A percentile compares a stretch with the other conserved stretches of the same genome.
Conservation (phyloP, 345 rosid genomes). For the Salix arbutifolia region DNA sequence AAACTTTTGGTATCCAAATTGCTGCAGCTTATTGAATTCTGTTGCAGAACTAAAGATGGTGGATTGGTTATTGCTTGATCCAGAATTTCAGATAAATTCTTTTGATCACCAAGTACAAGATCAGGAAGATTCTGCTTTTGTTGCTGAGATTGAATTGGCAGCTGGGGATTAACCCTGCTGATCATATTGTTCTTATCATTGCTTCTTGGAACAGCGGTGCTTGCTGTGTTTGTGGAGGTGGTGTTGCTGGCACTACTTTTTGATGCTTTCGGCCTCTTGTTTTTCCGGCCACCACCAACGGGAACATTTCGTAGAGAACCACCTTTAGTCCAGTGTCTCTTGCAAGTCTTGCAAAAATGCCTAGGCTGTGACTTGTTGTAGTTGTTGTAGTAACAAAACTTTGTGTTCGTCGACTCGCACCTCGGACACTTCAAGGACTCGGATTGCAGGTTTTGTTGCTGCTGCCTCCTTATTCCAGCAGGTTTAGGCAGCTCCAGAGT, state of each 20-base stretch:
- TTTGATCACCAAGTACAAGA: conserved; percentile 25
- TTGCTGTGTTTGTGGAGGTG: neutral
- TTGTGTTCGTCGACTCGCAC: conserved; percentile 83
- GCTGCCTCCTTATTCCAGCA: conserved; percentile 23
- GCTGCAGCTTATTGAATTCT: conserved; percentile 18
- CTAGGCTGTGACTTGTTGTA: conserved; percentile 88
- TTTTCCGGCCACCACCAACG: conserved; percentile 82
- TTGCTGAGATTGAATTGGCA: conserved; percentile 21
- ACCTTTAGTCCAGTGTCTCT: conserved; percentile 95
- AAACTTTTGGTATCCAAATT: conserved; percentile 13
- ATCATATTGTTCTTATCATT: neutral
- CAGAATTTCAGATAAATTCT: conserved; percentile 16
- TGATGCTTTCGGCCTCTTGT: conserved; percentile 48
- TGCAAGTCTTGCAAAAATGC: conserved; percentile 84
- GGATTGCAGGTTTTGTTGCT: conserved; percentile 27
- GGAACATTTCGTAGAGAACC: conserved; percentile 87
- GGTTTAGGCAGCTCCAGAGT: conserved; percentile 33
- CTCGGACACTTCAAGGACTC: conserved; percentile 82
- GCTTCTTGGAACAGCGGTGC: neutral
- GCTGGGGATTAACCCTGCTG: conserved; percentile 15
- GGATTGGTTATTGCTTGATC: conserved; percentile 22
- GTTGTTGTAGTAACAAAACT: conserved; percentile 92
- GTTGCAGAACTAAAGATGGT: conserved; percentile 21
- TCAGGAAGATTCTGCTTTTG: conserved; percentile 25
- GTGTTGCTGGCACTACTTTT: conserved; percentile 2